Evolutionary conservation across 1,284 basidiomycete species (phyloP).

Genomic region (Irpex rosettiformis): DNA sequence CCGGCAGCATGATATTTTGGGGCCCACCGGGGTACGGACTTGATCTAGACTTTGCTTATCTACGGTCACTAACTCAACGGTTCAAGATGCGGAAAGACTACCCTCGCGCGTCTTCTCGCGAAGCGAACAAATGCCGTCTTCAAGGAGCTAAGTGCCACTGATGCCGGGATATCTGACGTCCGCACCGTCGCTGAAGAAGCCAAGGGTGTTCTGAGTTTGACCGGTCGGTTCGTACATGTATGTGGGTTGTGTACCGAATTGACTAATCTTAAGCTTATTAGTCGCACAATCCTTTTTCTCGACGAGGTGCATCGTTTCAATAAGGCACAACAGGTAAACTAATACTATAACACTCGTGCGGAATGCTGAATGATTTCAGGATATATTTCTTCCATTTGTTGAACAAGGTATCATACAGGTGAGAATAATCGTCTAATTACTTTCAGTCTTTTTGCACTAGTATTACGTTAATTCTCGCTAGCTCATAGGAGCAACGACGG

Average conservation of each 20-base stretch:
- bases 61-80: neutral
- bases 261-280: constrained; percentile 21
- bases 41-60: neutral
- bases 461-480: constrained; percentile 27
- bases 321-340: constrained; percentile 70
- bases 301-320: constrained; percentile 93
- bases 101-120: constrained; percentile 71
- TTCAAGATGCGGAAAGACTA: constrained; percentile 73
- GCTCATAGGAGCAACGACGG: constrained; percentile 88
- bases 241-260: neutral
- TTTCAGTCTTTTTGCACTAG: neutral
- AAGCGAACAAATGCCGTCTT: constrained; percentile 58
- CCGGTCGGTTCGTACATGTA: constrained; percentile 51
- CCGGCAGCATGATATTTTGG: constrained; percentile 72
- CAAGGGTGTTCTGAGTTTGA: constrained; percentile 63
- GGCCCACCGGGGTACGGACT: constrained; percentile 64
- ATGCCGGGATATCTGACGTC: constrained; percentile 77
- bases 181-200: constrained; percentile 81
- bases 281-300: constrained; percentile 71
- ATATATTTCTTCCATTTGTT: constrained; percentile 78
- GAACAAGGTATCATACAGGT: constrained; percentile 79
- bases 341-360: constrained; percentile 3
- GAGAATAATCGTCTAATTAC: neutral
- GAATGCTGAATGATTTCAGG: constrained; percentile 35
- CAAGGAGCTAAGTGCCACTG: constrained; percentile 76